Evolutionary conservation across 768 basidiomycete species (phyloP).

Genomic region (Pleurotus pulmonarius): DNA sequence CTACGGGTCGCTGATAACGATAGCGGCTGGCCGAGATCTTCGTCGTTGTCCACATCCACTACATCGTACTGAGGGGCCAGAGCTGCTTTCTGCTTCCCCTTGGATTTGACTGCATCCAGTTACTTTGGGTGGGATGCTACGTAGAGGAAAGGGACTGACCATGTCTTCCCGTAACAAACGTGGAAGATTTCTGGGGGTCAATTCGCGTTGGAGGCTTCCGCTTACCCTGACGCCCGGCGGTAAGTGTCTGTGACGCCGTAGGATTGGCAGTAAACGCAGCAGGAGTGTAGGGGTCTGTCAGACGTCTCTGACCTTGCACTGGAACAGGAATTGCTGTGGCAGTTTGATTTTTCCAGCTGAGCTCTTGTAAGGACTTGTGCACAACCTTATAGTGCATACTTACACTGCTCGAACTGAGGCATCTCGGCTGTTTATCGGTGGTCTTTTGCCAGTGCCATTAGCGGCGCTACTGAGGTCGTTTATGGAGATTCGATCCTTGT

Average conservation of each 20-base stretch:
- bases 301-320: neutral
- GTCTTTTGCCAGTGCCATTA: neutral
- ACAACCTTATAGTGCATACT: no score
- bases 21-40: constrained; percentile 7
- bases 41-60: constrained; percentile 8
- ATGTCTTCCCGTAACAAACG: no score
- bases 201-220: neutral
- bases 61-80: neutral
- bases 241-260: neutral
- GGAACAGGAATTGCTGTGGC: neutral
- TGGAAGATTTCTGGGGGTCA: neutral
- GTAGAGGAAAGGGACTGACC: no score
- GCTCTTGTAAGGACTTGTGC: no score
- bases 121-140: no score
- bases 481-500: neutral
- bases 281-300: neutral
- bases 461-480: neutral
- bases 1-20: neutral
- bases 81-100: neutral
- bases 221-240: neutral
- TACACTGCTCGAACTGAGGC: neutral
- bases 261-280: neutral
- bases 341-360: neutral
- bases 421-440: neutral
- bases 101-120: neutral